These are phyloP conservation scores for Penicillium riverlandense DNA, from an alignment of 495 filamentous ascomycete species.

Conservation along the genomic window DNA sequence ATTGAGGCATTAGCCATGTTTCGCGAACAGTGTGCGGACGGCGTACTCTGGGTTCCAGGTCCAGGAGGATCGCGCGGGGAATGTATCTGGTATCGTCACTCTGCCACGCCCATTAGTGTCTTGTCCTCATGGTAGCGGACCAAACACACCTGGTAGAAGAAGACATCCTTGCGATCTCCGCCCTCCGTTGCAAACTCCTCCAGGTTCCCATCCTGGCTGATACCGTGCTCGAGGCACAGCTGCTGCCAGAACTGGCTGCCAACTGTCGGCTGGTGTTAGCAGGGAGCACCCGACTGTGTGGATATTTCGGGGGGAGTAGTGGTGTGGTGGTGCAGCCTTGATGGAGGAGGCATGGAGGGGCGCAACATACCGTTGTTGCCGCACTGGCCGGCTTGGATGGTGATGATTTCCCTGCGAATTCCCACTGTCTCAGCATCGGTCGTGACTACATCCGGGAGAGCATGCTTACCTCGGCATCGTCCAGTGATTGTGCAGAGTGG, in stretches of 20 bases:
- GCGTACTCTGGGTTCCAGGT: slow-evolving; percentile 82
- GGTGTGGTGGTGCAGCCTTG: slow-evolving; percentile 4
- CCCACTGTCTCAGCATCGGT: background rate
- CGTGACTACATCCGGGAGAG: background rate
- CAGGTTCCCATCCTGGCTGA: slow-evolving; percentile 92
- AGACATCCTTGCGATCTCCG: slow-evolving; percentile 96
- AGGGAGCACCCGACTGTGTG: too few species aligned
- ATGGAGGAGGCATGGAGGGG: slow-evolving; percentile 7
- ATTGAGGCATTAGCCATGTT: background rate
- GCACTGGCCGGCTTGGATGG: slow-evolving; percentile 97
- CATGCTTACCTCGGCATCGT: slow-evolving; percentile 38
- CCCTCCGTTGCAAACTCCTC: slow-evolving; percentile 95
- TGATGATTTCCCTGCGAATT: slow-evolving; percentile 88
- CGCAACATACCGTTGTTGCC: slow-evolving; percentile 84
- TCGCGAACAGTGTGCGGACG: background rate
- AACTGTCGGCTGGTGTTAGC: slow-evolving; percentile 40
- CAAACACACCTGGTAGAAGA: slow-evolving; percentile 78
- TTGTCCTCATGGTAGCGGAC: background rate
- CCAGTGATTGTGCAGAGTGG: slow-evolving; percentile 15
- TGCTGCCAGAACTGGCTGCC: slow-evolving; percentile 97
- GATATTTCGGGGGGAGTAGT: background rate
- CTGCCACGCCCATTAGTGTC: slow-evolving; percentile 22
- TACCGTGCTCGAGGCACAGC: slow-evolving; percentile 94
- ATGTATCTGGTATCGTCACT: slow-evolving; percentile 98
- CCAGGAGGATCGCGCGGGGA: slow-evolving; percentile 88